Conservation (phyloP, 768 basidiomycete species). For the Kwoniella botswanensis region DNA sequence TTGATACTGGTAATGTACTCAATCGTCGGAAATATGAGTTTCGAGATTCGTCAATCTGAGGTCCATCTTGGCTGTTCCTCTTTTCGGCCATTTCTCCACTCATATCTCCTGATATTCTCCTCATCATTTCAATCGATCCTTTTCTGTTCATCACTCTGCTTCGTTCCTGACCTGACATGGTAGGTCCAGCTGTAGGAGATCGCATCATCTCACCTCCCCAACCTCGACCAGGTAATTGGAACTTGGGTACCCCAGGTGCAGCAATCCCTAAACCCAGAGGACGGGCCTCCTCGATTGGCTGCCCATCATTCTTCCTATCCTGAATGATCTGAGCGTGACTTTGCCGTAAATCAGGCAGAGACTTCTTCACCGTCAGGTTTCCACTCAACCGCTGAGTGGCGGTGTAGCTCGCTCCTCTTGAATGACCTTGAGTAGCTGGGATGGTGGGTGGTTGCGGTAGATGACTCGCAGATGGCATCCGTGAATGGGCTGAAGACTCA, state of each 20-base stretch:
- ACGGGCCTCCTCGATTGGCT: slow-evolving; percentile 27
- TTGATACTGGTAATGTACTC: slow-evolving; percentile 71
- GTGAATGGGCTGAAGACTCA: slow-evolving; percentile 58
- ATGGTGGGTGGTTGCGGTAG: slow-evolving; percentile 54
- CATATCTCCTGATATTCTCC: slow-evolving; percentile 26
- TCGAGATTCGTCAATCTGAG: slow-evolving; percentile 71
- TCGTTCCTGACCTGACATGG: slow-evolving; percentile 12
- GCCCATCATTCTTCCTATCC: slow-evolving; percentile 49
- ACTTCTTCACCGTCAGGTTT: slow-evolving; percentile 68
- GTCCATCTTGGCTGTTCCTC: slow-evolving; percentile 41
- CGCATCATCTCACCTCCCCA: slow-evolving; percentile 25
- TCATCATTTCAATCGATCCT: slow-evolving; percentile 43
- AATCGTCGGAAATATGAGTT: slow-evolving; percentile 94
- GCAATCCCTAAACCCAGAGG: slow-evolving; percentile 43
- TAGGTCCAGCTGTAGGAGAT: slow-evolving; percentile 18
- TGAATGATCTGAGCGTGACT: slow-evolving; percentile 59
- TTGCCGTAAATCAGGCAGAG: slow-evolving; percentile 79
- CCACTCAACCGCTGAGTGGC: slow-evolving; percentile 48
- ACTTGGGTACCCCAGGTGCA: slow-evolving; percentile 24
- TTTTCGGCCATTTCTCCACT: slow-evolving; percentile 20
- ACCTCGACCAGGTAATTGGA: slow-evolving; percentile 21
- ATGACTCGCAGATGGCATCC: slow-evolving; percentile 64
- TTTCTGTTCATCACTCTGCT: slow-evolving; percentile 25
- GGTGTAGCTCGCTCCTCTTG: slow-evolving; percentile 53
- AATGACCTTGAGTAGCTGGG: slow-evolving; percentile 33